Conservation (phyloP, 106 monocot genomes). For the Platanthera zijinensis region DNA sequence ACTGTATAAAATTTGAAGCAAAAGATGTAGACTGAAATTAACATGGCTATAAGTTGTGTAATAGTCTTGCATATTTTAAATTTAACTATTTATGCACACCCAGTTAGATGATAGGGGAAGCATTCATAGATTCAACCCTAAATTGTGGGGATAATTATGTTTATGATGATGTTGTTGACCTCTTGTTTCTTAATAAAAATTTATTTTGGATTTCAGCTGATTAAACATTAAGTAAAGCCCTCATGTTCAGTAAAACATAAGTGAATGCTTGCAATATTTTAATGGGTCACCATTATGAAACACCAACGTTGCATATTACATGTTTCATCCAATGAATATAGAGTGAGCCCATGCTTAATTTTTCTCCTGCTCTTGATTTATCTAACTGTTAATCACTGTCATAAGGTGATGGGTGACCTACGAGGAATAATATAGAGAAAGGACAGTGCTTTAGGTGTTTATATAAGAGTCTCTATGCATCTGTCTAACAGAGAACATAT, state of each 20-base stretch:
- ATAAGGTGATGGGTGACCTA: neutral
- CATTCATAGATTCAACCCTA: neutral
- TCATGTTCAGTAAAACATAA: neutral
- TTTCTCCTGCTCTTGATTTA: neutral
- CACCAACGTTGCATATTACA: neutral
- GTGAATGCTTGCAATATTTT: neutral
- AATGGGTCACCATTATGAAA: neutral
- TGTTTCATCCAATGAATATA: neutral
- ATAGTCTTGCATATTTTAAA: neutral
- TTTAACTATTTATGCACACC: neutral
- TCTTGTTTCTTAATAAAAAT: neutral
- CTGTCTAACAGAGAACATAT: neutral
- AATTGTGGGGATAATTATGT: neutral
- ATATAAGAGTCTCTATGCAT: neutral
- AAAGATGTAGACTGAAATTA: neutral
- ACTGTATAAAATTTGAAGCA: neutral
- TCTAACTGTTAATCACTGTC: neutral
- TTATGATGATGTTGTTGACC: neutral
- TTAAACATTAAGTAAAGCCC: neutral
- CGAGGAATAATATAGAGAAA: neutral
- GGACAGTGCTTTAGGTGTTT: neutral
- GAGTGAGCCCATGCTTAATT: neutral
- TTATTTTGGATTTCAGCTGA: neutral
- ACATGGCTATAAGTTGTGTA: neutral
- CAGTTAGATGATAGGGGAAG: neutral